phyloP scores from a whole-genome alignment of 768 basidiomycete species.

The Pulveroboletus ravenelii region DNA sequence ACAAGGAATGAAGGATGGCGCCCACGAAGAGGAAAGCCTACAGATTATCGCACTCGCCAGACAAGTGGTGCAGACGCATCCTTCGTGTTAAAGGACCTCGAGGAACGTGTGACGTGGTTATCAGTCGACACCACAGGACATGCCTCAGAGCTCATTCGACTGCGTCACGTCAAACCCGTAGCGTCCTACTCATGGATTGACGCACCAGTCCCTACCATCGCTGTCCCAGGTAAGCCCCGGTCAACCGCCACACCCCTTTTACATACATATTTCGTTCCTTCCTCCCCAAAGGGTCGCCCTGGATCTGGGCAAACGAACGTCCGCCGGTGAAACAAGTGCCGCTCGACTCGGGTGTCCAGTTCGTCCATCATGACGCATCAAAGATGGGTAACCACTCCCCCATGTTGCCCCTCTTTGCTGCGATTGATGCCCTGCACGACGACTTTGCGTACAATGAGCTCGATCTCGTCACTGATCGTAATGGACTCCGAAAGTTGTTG shows the following conservation, averaged over 20 bases:
- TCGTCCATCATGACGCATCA: constrained; percentile 56
- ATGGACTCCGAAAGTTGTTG: constrained; percentile 57
- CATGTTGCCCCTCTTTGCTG: constrained; percentile 54
- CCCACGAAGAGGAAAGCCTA: constrained; percentile 14
- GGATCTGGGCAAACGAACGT: constrained; percentile 47
- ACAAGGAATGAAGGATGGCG: constrained; percentile 4
- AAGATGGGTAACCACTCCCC: constrained; percentile 35
- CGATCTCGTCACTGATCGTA: constrained; percentile 57
- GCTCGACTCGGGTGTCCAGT: constrained; percentile 46
- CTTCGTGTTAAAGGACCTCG: constrained; percentile 25
- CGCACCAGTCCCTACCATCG: constrained; percentile 41
- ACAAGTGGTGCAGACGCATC: neutral
- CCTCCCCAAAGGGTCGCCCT: constrained; percentile 49
- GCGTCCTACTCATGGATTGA: constrained; percentile 56
- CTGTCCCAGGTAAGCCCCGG: constrained; percentile 41
- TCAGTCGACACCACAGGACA: constrained; percentile 4
- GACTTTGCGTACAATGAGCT: constrained; percentile 32
- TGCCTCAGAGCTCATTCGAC: constrained; percentile 24
- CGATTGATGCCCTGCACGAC: constrained; percentile 43
- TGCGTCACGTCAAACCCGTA: constrained; percentile 38
- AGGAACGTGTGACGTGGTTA: constrained; percentile 16
- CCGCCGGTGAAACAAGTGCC: constrained; percentile 51
- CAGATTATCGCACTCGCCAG: neutral
- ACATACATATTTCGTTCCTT: neutral
- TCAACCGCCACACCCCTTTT: neutral